Conservation (phyloP, 352 stramenopile genomes). For the Thraustochytrium sp. region DNA sequence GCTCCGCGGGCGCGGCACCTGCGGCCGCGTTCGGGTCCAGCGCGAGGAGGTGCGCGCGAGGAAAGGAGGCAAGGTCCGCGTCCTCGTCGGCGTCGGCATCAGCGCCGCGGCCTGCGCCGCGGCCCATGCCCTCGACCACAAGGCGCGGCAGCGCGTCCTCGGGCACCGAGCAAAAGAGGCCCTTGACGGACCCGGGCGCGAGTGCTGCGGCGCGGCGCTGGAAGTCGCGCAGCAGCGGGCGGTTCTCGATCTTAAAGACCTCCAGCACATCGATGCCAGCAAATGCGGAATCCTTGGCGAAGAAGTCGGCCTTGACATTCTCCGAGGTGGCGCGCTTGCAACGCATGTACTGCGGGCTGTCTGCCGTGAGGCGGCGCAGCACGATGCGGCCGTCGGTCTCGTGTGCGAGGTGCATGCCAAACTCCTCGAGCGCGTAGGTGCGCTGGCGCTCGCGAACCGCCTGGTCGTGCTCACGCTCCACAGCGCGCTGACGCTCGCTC, state of each 20-base stretch:
- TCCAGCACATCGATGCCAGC: conserved; percentile 60
- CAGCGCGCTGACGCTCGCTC: no score
- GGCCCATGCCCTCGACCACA: conserved; percentile 62
- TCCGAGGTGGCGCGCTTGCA: conserved; percentile 64
- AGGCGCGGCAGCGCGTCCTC: conserved; percentile 58
- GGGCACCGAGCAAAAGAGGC: conserved; percentile 64
- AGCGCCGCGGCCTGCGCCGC: not conserved
- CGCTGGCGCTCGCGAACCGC: not conserved
- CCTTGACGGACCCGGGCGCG: conserved; percentile 61
- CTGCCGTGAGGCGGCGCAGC: conserved; percentile 55
- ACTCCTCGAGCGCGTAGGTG: conserved; percentile 45
- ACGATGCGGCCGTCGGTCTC: conserved; percentile 60
- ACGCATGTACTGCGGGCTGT: conserved; percentile 59
- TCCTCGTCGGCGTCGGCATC: not conserved
- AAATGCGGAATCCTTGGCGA: conserved; percentile 6
- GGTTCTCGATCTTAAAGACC: conserved; percentile 73
- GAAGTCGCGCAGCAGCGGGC: conserved; percentile 58
- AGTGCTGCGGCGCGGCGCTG: conserved; percentile 54
- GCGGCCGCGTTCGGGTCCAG: not conserved
- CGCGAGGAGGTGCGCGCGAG: not conserved
- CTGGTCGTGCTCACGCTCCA: not conserved
- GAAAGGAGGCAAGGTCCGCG: conserved; percentile 44
- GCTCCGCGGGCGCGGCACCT: not conserved
- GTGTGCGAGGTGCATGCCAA: conserved; percentile 61
- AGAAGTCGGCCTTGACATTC: conserved; percentile 63